These are phyloP conservation scores for bread wheat (Triticum aestivum) DNA, from an alignment of 176 grass and related monocot species.

Conservation along the genomic window IWGSC_CS_RefSeq_v2.1 NC_057803.1:47741994-47742493, in stretches of 20 bases:
- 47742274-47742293: not conserved
- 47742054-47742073: slow-evolving; percentile 51
- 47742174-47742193: slow-evolving; percentile 99
- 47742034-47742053: slow-evolving; percentile 7
- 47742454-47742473: slow-evolving; percentile 21
- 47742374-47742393: slow-evolving; percentile 77
- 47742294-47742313: slow-evolving; percentile 7
- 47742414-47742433: slow-evolving; percentile 88
- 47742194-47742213: slow-evolving; percentile 83
- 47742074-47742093: slow-evolving; percentile 98
- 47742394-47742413: slow-evolving; percentile 72
- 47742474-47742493: slow-evolving; percentile 13
- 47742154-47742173: slow-evolving; percentile 98
- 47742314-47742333: slow-evolving; percentile 36
- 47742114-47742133: slow-evolving; percentile 96
- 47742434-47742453: slow-evolving; percentile 34
- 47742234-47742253: slow-evolving; percentile 72
- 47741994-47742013: slow-evolving; percentile 7
- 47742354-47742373: slow-evolving; percentile 96
- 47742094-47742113: slow-evolving; percentile 92
- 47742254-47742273: slow-evolving; percentile 11
- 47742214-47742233: slow-evolving; percentile 88
- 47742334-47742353: slow-evolving; percentile 99
- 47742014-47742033: not conserved
- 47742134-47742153: slow-evolving; percentile 97